Base-by-base conservation (phyloP, 2,329 filamentous ascomycete species). In the Arthrobotrys pseudoclavata region DNA sequence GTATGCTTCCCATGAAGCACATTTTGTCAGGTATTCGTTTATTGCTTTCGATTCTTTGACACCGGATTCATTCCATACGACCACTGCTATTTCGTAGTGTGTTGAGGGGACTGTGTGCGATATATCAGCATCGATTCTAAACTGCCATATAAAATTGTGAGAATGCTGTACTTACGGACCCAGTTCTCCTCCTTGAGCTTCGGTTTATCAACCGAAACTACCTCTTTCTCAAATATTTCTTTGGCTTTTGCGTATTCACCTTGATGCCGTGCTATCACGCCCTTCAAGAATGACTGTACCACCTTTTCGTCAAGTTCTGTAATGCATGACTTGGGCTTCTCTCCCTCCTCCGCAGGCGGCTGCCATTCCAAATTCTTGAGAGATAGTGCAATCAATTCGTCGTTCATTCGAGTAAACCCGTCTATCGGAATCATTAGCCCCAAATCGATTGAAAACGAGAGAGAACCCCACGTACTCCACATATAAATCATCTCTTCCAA, bases 401-500 rank as follows among this genome's bases (percentile, higher is more conserved):
- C 81, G 1, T 88, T 86, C 92, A 97, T 96, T 68, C 93, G 89
- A 84, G 92, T 95, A 81, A 89, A 90, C 0, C 94, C 95, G 82
- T 93, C 79, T 80, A 67, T 20, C 4, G 1, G 18, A n/a, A 7
- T 13, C n/a, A 40, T 66, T 18, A 66, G 37, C 26, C n/a, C 20
- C 10, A 15, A 40, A n/a, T 18, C 26, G 7, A 34, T 9, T 5
- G 3, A 3, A 3, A 52, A 40, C 22, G 9, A 24, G 34, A 12
- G 22, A 26, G 26, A 57, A 22, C 18, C 4, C 15, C 15, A 45
- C 79, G 71, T 71, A 80, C 80, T 94, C 94, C 94, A 98, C 81
- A 98, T 89, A 83, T 95, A 97, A 12, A 92, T 90, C 91, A 98
- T 97, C 85, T 98, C 96, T 81, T 94, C 89, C 0, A 93, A 86